These are phyloP conservation scores for Pisolithus orientalis DNA, from an alignment of 768 basidiomycete genomes.

Conservation along the genomic window DNA sequence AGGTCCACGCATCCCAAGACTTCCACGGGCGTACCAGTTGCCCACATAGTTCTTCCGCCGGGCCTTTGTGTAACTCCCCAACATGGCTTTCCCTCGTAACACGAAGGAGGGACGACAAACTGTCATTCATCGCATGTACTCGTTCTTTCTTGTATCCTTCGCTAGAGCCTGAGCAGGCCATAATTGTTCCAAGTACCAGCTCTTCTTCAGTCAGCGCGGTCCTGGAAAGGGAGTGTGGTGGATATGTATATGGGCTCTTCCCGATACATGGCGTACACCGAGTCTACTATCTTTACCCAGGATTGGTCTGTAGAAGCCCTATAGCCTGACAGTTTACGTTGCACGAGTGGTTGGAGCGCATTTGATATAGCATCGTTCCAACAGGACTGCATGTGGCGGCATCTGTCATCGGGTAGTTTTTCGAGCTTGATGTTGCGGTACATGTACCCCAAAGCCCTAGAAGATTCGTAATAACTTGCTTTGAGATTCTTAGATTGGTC, in stretches of 20 bases:
- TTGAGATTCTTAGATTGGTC: slow-evolving; percentile 32
- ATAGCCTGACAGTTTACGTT: slow-evolving; percentile 11
- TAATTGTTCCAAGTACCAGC: slow-evolving; percentile 66
- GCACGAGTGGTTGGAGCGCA: slow-evolving; percentile 16
- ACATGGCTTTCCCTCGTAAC: slow-evolving; percentile 39
- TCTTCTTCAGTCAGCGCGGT: slow-evolving; percentile 64
- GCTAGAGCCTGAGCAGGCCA: slow-evolving; percentile 57
- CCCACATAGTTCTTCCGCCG: too few relatives aligned
- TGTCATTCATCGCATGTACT: slow-evolving; percentile 56
- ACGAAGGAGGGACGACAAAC: slow-evolving; percentile 44
- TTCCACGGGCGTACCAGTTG: too few relatives aligned
- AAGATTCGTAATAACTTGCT: slow-evolving; percentile 68
- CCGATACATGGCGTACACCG: slow-evolving; percentile 46
- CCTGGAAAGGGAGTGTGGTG: slow-evolving; percentile 56
- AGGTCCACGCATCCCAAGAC: too few relatives aligned
- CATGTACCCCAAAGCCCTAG: slow-evolving; percentile 63
- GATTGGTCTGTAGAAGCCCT: not conserved
- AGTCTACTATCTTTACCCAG: slow-evolving; percentile 17
- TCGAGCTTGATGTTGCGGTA: slow-evolving; percentile 56
- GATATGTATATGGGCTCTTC: slow-evolving; percentile 69
- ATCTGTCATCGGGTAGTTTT: slow-evolving; percentile 19
- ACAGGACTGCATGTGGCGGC: slow-evolving; percentile 8
- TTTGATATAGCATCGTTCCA: slow-evolving; percentile 28
- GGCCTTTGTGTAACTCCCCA: slow-evolving; percentile 16
- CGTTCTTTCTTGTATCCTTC: slow-evolving; percentile 53